These are phyloP conservation scores for Pestalotiopsis sp. DNA, from an alignment of 2,329 filamentous ascomycete genomes.

Conservation along the genomic window DNA sequence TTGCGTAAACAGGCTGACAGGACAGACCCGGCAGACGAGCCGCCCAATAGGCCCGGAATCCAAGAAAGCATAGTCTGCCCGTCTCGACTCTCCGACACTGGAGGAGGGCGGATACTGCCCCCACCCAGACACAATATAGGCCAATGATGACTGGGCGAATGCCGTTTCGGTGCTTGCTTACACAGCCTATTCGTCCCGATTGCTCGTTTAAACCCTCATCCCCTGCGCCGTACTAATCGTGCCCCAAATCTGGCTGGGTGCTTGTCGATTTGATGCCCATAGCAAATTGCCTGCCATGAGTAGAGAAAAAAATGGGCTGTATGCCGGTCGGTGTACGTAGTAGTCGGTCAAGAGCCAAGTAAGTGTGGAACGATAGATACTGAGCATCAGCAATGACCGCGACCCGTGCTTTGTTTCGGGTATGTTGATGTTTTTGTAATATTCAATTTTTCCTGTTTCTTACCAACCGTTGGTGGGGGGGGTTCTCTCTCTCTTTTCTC, in stretches of 20 bases:
- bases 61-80: not conserved
- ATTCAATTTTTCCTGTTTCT: not conserved
- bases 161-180: not conserved
- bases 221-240: no score
- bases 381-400: no score
- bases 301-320: no score
- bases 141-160: conserved; percentile 3
- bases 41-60: not conserved
- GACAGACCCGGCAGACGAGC: not conserved
- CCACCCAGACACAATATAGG: not conserved
- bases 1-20: not conserved
- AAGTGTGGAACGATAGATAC: no score
- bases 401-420: not conserved
- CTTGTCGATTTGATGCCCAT: no score
- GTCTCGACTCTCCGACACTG: not conserved
- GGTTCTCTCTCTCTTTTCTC: not conserved
- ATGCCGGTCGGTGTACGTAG: no score
- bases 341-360: no score
- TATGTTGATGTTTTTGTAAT: not conserved
- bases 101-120: conserved; percentile 1
- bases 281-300: no score
- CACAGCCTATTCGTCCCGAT: no score
- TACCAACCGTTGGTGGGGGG: not conserved
- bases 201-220: no score
- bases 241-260: no score